Base-by-base conservation (phyloP, 2,329 filamentous ascomycete species). In the Chrysosporium keratinophilum region DNA sequence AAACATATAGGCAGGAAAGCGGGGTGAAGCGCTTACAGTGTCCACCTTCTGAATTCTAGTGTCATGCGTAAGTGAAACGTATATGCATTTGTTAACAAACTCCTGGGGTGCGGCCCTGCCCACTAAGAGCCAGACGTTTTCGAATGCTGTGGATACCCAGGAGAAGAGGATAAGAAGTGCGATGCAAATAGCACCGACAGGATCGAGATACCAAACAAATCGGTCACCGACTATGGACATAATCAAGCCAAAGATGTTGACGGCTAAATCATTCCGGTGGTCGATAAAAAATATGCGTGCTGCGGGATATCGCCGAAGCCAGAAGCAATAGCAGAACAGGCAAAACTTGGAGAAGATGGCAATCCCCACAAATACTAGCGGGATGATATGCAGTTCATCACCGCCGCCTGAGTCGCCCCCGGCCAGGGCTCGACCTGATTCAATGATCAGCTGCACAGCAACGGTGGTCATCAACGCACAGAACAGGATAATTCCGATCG, bases 381-480 rank as follows among this genome's bases (percentile, higher is more conserved):
- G 79, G 43, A 81, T 69, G 43, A 80, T 67, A 48, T 80, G 70
- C 47, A 81, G 70, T 44, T 73, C 60, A 31, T 75, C 68, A 4
- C 71, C 65, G 7, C 70, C 64, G 1, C 74, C 67, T 23, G 64
- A 64, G 1, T 67, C 60, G 1, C 77, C 77, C 4, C 59, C 70
- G 14, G 68, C 77, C 5, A 82, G 69, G 6, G 69, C 67, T 52
- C 79, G 72, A n/a, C 72, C 72, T 19, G 80, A 83, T 58, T 82
- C 78, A 54, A 83, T 68, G 46, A 81, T 76, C 28, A 84, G 69
- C 61, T 83, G 77, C 28, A 83, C 78, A 46, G 81, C 79, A 2
- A 83, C 80, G 0, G 80, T 83, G 1, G 81, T 82, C 79, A 84
- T 83, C 56, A 84, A 70, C 42, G 80, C 79, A 58, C 80, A 82